These are phyloP conservation scores for Ustilago vetiveriae DNA, from an alignment of 1,284 basidiomycete species.

Conservation along the genomic window DNA sequence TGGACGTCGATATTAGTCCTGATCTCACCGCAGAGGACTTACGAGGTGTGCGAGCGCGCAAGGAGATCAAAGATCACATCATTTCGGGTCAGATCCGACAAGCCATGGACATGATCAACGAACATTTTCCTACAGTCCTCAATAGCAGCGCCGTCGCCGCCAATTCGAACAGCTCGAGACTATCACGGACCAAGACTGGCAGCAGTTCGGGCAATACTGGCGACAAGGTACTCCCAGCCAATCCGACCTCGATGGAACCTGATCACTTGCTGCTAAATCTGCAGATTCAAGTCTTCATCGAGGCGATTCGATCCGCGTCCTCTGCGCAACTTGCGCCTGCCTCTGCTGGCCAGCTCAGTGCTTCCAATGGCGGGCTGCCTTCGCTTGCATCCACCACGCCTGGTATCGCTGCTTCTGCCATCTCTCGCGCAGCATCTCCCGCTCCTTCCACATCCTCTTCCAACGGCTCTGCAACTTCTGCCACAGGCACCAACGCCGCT, in stretches of 20 bases:
- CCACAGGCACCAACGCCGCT: constrained; percentile 24
- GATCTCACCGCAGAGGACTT: constrained; percentile 40
- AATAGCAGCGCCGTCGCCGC: constrained; percentile 15
- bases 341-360: constrained; percentile 4
- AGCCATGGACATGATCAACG: constrained; percentile 75
- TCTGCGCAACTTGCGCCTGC: constrained; percentile 21
- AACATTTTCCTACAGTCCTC: constrained; percentile 63
- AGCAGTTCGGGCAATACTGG: constrained; percentile 7
- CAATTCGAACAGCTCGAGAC: constrained; percentile 5
- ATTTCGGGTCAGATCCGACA: constrained; percentile 77
- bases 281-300: constrained; percentile 82
- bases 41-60: constrained; percentile 27
- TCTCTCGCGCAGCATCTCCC: constrained; percentile 53
- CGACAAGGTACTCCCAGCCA: constrained; percentile 48
- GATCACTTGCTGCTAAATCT: constrained; percentile 80
- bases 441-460: constrained; percentile 51
- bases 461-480: constrained; percentile 44
- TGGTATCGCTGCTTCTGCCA: constrained; percentile 38
- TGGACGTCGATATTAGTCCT: constrained; percentile 33
- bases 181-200: constrained; percentile 4
- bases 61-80: constrained; percentile 74
- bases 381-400: constrained; percentile 38
- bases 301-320: constrained; percentile 75
- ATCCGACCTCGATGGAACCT: constrained; percentile 71
- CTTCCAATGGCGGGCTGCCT: constrained; percentile 23